A percentile compares a stretch with the other conserved stretches of the same genome.
Evolutionary conservation across 2,329 filamentous ascomycete genomes (phyloP).

Genomic region (Venturia effusa): DNA sequence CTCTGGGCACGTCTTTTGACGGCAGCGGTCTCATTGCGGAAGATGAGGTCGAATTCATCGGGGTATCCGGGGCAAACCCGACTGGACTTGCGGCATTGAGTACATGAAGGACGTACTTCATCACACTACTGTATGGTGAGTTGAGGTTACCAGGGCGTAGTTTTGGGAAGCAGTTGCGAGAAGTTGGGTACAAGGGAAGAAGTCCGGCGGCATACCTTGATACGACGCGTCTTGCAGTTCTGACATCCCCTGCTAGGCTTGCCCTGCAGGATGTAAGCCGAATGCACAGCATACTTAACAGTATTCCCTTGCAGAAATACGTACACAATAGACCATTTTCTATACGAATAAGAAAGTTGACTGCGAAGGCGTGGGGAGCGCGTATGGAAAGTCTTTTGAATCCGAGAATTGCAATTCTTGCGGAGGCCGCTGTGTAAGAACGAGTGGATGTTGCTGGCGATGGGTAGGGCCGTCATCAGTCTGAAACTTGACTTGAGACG

Average conservation of each 20-base stretch:
- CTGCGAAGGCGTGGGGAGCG: neutral
- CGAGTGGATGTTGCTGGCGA: neutral
- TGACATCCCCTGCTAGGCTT: slow-evolving; percentile 49
- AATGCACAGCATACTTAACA: neutral
- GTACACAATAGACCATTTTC: slow-evolving; percentile 11
- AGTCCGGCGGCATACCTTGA: slow-evolving; percentile 48
- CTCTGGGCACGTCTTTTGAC: slow-evolving; percentile 53
- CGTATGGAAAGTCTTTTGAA: neutral
- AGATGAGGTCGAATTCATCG: slow-evolving; percentile 61
- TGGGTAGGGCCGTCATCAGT: slow-evolving; percentile 3
- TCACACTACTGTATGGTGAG: slow-evolving; percentile 42
- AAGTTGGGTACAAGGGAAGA: slow-evolving; percentile 4
- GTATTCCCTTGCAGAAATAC: neutral
- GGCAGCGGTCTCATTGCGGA: slow-evolving; percentile 60
- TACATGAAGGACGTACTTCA: slow-evolving; percentile 55
- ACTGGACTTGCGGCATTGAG: slow-evolving; percentile 53
- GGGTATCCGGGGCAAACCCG: slow-evolving; percentile 57
- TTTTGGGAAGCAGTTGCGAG: neutral
- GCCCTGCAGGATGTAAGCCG: slow-evolving; percentile 15
- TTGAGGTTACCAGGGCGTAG: neutral
- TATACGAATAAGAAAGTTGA: neutral
- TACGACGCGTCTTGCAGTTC: slow-evolving; percentile 62
- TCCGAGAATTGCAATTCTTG: slow-evolving; percentile 3
- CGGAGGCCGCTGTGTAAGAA: slow-evolving; percentile 4
- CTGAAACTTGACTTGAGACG: slow-evolving; percentile 9